Conservation (phyloP, 2,329 filamentous ascomycete species). For the Monosporascus cannonballus region DNA sequence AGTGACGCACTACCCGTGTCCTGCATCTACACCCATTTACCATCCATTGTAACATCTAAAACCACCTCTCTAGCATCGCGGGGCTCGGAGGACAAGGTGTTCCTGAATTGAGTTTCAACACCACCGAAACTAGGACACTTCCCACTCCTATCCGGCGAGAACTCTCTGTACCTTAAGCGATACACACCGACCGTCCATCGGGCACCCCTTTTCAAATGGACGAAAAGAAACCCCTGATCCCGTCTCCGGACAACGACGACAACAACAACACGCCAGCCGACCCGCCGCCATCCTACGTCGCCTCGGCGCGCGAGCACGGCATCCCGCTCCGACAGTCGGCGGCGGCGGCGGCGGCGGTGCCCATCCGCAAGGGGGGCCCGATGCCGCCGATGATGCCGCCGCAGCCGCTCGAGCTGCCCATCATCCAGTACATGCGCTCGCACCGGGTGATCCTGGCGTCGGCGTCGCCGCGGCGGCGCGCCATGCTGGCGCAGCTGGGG, state of each 20-base stretch:
- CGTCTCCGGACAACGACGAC: slow-evolving; percentile 10
- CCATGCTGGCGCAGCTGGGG: slow-evolving; percentile 77
- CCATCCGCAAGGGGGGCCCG: slow-evolving; percentile 10
- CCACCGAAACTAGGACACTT: too few species aligned
- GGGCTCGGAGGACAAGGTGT: too few species aligned
- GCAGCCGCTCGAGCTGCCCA: slow-evolving; percentile 70
- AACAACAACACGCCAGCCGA: slow-evolving; percentile 23
- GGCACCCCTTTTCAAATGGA: slow-evolving; percentile 12
- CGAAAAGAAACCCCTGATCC: slow-evolving; percentile 13
- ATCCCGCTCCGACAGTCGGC: slow-evolving; percentile 13
- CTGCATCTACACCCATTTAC: background rate
- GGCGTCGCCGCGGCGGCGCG: slow-evolving; percentile 75
- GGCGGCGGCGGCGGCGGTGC: slow-evolving; percentile 8
- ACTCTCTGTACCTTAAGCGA: too few species aligned
- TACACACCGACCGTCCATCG: too few species aligned
- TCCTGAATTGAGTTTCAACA: too few species aligned
- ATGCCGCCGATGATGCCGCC: slow-evolving; percentile 43
- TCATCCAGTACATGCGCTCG: slow-evolving; percentile 67
- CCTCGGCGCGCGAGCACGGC: slow-evolving; percentile 33
- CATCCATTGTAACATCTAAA: background rate
- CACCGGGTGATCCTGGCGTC: slow-evolving; percentile 88
- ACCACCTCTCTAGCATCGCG: too few species aligned
- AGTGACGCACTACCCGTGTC: background rate
- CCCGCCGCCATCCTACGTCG: slow-evolving; percentile 40
- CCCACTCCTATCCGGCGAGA: too few species aligned